Evolutionary conservation across 371 early-diverging fungal species (phyloP).

Genomic region (Mortierella sp.): DNA sequence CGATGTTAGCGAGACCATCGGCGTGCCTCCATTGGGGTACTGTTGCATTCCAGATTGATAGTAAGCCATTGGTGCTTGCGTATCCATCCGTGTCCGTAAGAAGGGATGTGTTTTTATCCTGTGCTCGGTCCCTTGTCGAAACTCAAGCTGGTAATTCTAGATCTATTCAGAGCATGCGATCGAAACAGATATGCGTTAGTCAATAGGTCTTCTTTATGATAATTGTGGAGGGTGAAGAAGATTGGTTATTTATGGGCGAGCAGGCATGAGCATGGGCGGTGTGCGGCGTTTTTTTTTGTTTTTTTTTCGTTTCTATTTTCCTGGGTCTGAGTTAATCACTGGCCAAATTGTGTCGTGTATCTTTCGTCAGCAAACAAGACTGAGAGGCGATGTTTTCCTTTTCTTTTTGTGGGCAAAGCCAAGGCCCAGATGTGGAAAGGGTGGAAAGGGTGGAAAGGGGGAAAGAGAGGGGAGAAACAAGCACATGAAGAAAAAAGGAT

Average conservation of each 20-base stretch:
- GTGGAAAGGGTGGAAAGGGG: not conserved
- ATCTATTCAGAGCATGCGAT: not conserved
- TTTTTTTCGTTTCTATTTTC: not conserved
- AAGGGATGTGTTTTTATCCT: slow-evolving; percentile 12
- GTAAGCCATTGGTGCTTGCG: slow-evolving; percentile 47
- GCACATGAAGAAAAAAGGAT: not conserved
- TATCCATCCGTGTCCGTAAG: slow-evolving; percentile 25
- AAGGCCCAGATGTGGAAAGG: not conserved
- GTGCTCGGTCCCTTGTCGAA: slow-evolving; percentile 13
- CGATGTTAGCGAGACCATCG: slow-evolving; percentile 31
- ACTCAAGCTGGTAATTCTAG: slow-evolving; percentile 4
- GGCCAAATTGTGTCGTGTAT: slow-evolving; percentile 7
- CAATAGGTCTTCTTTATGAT: not conserved
- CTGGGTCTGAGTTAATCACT: not conserved
- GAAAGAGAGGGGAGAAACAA: not conserved
- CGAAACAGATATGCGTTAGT: not conserved
- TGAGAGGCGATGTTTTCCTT: not conserved
- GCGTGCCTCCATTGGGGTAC: slow-evolving; percentile 43
- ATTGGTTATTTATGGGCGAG: not conserved
- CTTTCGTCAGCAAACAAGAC: not conserved
- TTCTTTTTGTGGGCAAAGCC: slow-evolving; percentile 6
- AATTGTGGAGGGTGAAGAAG: not conserved
- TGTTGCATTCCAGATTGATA: slow-evolving; percentile 45
- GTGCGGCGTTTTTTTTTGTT: not conserved
- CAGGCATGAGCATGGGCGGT: not conserved